Evolutionary conservation across 1,284 basidiomycete genomes (phyloP), one percentile per base, ranked within the genome.

Genomic region (Cryptococcus sp.): DNA sequence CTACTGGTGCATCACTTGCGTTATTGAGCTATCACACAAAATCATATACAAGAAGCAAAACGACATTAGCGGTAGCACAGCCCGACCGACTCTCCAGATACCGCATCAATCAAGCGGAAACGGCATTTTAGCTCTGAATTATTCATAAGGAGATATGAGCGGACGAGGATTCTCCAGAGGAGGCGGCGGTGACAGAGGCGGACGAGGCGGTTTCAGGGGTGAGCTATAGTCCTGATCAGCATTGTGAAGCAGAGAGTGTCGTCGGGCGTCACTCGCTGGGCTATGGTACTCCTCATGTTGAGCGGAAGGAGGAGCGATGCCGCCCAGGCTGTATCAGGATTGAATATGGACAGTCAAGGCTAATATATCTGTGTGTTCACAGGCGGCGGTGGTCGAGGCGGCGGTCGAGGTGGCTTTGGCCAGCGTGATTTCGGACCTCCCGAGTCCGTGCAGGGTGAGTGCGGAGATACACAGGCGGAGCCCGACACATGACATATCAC

Each of bases 371-470:
- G 16, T 46, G 16, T 47, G 7, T 19, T 53, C 13, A 38, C 40
- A 61, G 55, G 42, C 25, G 55, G 60, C 42, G 85, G 84, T 25
- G 82, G 87, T 27, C 82, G 87, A 61, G 76, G 78, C 45, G 78
- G 79, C 50, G 78, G 78, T 46, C 70, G 79, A 56, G 80, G 80
- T 45, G 87, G 87, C 59, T 88, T 86, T 70, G 84, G 85, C 61
- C 86, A 86, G 62, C 82, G 88, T 55, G 88, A 91, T 71, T 72
- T 82, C 43, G 92, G 91, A 46, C 92, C 91, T 71, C 92, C 92
- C 56, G 90, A 92, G 58, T 85, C 84, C 54, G 91, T 94, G 22
- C 80, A 90, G 42, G 91, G 91, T 89, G 69, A 60, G 83, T 74
- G 20, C 39, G 50, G n/a, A 16, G 22, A 3, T 30, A 19, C n/a